Conservation (phyloP, 1,284 basidiomycete species). For the Schizopora paradoxa region DNA sequence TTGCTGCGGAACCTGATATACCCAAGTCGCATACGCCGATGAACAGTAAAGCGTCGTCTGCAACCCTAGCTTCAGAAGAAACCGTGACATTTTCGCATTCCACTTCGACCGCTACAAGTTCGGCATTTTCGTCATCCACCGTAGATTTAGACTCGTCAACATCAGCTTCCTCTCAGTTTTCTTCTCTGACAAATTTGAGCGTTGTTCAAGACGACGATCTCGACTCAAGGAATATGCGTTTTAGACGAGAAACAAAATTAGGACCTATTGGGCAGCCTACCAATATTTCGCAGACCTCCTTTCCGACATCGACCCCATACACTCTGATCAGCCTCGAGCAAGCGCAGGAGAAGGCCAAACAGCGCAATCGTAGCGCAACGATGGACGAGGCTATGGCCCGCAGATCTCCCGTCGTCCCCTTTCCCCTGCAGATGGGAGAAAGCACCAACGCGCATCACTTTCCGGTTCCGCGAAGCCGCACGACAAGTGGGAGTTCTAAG, state of each 20-base stretch:
- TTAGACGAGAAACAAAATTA: slow-evolving; percentile 31
- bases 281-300: slow-evolving; percentile 38
- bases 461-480: slow-evolving; percentile 34
- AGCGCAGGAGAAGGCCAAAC: slow-evolving; percentile 55
- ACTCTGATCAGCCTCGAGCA: slow-evolving; percentile 71
- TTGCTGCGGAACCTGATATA: slow-evolving; percentile 13
- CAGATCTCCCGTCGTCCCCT: slow-evolving; percentile 27
- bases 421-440: slow-evolving; percentile 16
- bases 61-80: slow-evolving; percentile 43
- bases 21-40: slow-evolving; percentile 17
- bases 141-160: slow-evolving; percentile 41
- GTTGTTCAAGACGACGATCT: background rate
- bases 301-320: slow-evolving; percentile 43
- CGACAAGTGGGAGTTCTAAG: slow-evolving; percentile 56
- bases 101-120: slow-evolving; percentile 35
- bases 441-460: slow-evolving; percentile 23
- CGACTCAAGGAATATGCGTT: slow-evolving; percentile 1
- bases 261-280: slow-evolving; percentile 31
- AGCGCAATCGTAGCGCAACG: slow-evolving; percentile 49
- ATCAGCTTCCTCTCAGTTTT: slow-evolving; percentile 3
- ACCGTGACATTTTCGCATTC: slow-evolving; percentile 34
- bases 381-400: slow-evolving; percentile 9
- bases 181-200: background rate
- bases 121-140: slow-evolving; percentile 32
- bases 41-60: slow-evolving; percentile 42